These are phyloP conservation scores for Chernovozyma sophiae-reginae DNA, from an alignment of 1,139 yeast species.

Conservation along the genomic window DNA sequence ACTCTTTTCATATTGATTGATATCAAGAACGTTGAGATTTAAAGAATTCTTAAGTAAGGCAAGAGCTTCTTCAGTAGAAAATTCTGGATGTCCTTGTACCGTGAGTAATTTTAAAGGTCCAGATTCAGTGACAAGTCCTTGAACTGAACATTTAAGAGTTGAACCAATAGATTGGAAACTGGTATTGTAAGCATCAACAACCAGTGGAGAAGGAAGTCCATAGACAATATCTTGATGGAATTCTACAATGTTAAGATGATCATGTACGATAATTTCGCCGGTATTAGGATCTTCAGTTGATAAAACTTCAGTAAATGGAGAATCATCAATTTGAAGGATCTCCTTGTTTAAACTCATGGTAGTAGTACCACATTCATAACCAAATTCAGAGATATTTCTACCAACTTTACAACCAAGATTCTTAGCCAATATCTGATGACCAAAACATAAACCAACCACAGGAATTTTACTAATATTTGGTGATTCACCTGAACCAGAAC, in stretches of 20 bases:
- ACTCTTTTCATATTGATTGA: constrained; percentile 22
- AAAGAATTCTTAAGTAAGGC: constrained; percentile 21
- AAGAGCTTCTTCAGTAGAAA: constrained; percentile 34
- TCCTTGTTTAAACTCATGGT: constrained; percentile 45
- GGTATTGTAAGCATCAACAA: constrained; percentile 11
- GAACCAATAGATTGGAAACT: constrained; percentile 46
- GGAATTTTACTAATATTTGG: constrained; percentile 29
- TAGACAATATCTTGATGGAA: constrained; percentile 69
- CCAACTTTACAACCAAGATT: constrained; percentile 60
- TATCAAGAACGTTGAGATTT: constrained; percentile 14
- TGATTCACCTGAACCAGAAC: background rate
- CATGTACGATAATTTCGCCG: constrained; percentile 9
- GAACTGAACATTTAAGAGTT: constrained; percentile 52
- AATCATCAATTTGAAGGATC: constrained; percentile 25
- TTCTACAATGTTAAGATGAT: constrained; percentile 47
- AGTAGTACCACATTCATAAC: constrained; percentile 73
- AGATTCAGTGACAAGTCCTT: constrained; percentile 52
- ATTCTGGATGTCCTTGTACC: constrained; percentile 92
- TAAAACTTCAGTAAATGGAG: constrained; percentile 26
- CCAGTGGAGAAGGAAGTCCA: constrained; percentile 25
- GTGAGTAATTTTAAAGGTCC: constrained; percentile 48
- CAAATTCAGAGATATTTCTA: constrained; percentile 44
- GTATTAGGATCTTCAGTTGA: constrained; percentile 13
- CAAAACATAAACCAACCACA: constrained; percentile 72
- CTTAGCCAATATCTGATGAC: constrained; percentile 74